phyloP scores from a whole-genome alignment of 345 rosid genomes.

The Streptanthus diversifolius region DNA sequence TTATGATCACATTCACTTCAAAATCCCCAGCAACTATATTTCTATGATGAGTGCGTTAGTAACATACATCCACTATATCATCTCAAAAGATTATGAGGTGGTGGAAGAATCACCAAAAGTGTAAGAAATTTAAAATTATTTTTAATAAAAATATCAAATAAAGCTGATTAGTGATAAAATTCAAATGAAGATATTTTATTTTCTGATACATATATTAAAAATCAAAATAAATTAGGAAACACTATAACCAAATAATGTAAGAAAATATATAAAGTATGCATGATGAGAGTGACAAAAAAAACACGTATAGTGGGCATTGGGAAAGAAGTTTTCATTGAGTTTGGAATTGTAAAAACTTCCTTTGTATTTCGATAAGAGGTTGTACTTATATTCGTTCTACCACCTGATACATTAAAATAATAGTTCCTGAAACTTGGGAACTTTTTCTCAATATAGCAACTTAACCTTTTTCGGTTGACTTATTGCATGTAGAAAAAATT shows the following conservation, averaged over 20 bases:
- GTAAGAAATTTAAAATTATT: not conserved
- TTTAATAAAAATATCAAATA: not conserved
- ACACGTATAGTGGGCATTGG: not conserved
- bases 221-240: not conserved
- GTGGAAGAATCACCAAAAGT: constrained; percentile 1
- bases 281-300: not conserved
- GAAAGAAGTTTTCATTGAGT: not conserved
- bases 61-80: not conserved
- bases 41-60: not conserved
- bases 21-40: too few relatives aligned
- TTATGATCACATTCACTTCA: too few relatives aligned
- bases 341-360: not conserved
- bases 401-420: constrained; percentile 28
- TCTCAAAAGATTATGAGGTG: not conserved
- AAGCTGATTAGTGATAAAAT: not conserved
- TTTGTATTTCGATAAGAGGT: not conserved
- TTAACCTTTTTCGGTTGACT: not conserved
- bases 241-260: not conserved
- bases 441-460: constrained; percentile 12
- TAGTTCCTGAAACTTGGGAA: constrained; percentile 28
- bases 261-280: not conserved
- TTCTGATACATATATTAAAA: not conserved
- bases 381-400: constrained; percentile 27
- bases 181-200: not conserved
- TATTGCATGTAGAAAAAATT: not conserved